phyloP scores from a whole-genome alignment of 495 filamentous ascomycete genomes.

The Annulohypoxylon stygium region DNA sequence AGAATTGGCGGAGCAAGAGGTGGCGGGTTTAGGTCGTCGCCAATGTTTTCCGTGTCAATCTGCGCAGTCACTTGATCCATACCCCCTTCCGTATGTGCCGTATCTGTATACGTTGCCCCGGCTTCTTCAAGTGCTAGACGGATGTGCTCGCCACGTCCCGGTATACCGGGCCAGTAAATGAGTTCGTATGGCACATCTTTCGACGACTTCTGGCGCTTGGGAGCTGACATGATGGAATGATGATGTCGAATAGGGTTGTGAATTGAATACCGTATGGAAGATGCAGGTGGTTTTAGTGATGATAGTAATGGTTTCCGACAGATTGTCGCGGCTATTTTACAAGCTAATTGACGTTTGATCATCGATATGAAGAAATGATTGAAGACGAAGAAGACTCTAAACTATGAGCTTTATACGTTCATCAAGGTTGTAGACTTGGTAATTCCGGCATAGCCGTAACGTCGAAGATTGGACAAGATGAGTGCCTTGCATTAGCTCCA shows the following conservation, averaged over 20 bases:
- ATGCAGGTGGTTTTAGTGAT: not conserved
- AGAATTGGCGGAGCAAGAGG: constrained; percentile 72
- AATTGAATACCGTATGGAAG: constrained; percentile 2
- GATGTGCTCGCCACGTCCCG: constrained; percentile 75
- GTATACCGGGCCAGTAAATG: constrained; percentile 73
- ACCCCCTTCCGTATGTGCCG: constrained; percentile 57
- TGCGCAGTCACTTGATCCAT: constrained; percentile 54
- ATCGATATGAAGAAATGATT: constrained; percentile 1
- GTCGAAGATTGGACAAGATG: constrained; percentile 23
- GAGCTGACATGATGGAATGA: constrained; percentile 43
- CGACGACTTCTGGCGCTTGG: constrained; percentile 57
- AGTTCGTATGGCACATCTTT: constrained; percentile 67
- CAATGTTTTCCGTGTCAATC: constrained; percentile 52
- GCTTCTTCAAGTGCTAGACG: constrained; percentile 74
- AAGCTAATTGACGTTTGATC: constrained; percentile 22
- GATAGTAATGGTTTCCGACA: not conserved
- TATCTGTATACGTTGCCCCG: constrained; percentile 71
- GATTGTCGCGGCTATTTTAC: not conserved
- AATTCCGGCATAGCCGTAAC: constrained; percentile 34
- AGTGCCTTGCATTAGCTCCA: constrained; percentile 18
- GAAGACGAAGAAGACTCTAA: no score
- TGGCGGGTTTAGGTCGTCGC: constrained; percentile 67
- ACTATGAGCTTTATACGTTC: not conserved
- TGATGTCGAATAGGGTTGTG: constrained; percentile 31
- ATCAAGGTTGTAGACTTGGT: not conserved